Conservation (phyloP, 2,329 filamentous ascomycete genomes). For the Diaporthe destruens region DNA sequence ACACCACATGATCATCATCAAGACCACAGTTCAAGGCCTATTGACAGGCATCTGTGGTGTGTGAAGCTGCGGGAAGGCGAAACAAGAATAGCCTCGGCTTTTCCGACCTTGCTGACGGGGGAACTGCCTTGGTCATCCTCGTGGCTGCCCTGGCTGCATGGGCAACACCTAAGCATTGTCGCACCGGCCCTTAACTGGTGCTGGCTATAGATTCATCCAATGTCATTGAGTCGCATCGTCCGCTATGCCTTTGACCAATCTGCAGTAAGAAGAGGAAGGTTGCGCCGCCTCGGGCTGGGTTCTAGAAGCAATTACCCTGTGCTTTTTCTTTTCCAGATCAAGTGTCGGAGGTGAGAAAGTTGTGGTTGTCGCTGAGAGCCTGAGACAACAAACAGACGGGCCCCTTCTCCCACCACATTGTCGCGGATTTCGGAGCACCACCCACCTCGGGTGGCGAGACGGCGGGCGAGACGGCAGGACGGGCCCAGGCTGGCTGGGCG, state of each 20-base stretch:
- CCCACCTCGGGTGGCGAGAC: slow-evolving; percentile 29
- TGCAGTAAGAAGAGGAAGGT: slow-evolving; percentile 1
- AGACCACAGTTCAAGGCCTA: not conserved
- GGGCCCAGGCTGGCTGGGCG: too few relatives aligned
- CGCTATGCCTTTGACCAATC: not conserved
- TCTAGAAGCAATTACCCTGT: slow-evolving; percentile 4
- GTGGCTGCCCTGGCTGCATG: not conserved
- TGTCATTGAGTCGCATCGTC: not conserved
- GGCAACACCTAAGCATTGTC: not conserved
- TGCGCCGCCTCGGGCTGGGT: slow-evolving; percentile 19
- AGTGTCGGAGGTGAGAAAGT: not conserved
- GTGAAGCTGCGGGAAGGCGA: slow-evolving; percentile 16
- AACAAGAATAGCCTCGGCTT: slow-evolving; percentile 31
- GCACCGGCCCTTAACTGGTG: not conserved
- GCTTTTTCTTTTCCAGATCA: not conserved
- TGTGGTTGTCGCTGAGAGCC: slow-evolving; percentile 6
- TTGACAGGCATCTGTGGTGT: slow-evolving; percentile 17
- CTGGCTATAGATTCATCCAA: slow-evolving; percentile 11
- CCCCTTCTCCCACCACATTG: slow-evolving; percentile 1
- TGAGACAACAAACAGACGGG: not conserved
- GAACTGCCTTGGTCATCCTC: not conserved
- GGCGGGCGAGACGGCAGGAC: not conserved
- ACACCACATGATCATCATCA: not conserved
- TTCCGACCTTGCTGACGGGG: slow-evolving; percentile 3
- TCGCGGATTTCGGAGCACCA: slow-evolving; percentile 18